These are phyloP conservation scores for Amanita thiersii DNA, from an alignment of 768 basidiomycete genomes.

Conservation along the genomic window DNA sequence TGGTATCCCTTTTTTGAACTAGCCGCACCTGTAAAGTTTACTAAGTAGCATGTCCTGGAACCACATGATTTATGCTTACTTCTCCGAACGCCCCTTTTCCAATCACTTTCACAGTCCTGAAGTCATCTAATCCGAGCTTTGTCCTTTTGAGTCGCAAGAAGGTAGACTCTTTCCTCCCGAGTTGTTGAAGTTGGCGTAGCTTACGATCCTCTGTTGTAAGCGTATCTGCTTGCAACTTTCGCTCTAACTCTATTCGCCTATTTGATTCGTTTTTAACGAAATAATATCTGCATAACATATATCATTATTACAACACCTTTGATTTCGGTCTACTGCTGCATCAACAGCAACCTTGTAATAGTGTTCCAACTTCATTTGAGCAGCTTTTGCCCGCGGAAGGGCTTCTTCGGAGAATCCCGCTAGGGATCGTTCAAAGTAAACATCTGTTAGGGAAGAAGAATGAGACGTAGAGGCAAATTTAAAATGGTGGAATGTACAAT, in stretches of 20 bases:
- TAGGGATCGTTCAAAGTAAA: slow-evolving; percentile 84
- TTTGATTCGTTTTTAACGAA: not conserved
- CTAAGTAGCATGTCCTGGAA: not conserved
- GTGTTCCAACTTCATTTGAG: slow-evolving; percentile 93
- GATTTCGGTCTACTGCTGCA: slow-evolving; percentile 88
- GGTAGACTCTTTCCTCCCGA: slow-evolving; percentile 83
- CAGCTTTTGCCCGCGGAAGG: slow-evolving; percentile 76
- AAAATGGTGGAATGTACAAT: slow-evolving; percentile 21
- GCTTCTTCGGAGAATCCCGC: slow-evolving; percentile 74
- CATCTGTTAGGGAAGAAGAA: slow-evolving; percentile 41
- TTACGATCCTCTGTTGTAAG: slow-evolving; percentile 79
- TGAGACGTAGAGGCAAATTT: slow-evolving; percentile 13
- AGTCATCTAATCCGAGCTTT: slow-evolving; percentile 85
- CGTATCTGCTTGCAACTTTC: slow-evolving; percentile 62
- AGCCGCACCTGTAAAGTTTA: slow-evolving; percentile 58
- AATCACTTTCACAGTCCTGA: slow-evolving; percentile 96
- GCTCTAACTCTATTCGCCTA: slow-evolving; percentile 85
- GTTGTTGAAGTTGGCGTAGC: slow-evolving; percentile 70
- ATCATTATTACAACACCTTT: slow-evolving; percentile 44
- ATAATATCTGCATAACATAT: not conserved
- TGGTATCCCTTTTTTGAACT: slow-evolving; percentile 94
- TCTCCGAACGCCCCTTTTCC: slow-evolving; percentile 99
- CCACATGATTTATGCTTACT: slow-evolving; percentile 32
- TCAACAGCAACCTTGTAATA: slow-evolving; percentile 97
- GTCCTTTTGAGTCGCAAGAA: slow-evolving; percentile 86